Percentiles rank a stretch among this genome's conserved stretches.
Evolutionary conservation across 164 flowering plant genomes (phyloP).

Genomic region (Piper longum): DNA sequence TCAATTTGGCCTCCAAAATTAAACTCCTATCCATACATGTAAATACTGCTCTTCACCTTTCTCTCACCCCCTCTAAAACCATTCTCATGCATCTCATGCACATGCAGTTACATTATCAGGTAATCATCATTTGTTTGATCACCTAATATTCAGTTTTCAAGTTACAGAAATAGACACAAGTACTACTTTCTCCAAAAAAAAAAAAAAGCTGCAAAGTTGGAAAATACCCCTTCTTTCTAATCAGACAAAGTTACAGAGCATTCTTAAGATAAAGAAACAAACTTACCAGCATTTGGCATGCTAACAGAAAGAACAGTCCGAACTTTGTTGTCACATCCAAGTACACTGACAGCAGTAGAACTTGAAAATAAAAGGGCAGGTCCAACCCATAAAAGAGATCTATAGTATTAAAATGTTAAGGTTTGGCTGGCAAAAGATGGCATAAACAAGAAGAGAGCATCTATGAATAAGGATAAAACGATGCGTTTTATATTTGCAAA

Average conservation of each 20-base stretch:
- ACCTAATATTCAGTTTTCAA: no score
- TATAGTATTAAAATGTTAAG: constrained; percentile 65
- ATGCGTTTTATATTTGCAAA: not conserved
- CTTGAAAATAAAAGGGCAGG: constrained; percentile 96
- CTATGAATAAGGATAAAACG: not conserved
- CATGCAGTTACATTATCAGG: no score
- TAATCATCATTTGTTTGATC: no score
- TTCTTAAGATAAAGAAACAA: not conserved
- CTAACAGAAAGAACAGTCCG: constrained; percentile 79
- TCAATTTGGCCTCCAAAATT: no score
- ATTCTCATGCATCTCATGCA: no score
- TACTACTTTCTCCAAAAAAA: no score
- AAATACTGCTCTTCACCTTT: no score
- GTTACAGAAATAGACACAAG: no score
- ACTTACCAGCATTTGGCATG: constrained; percentile 70
- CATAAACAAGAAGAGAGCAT: not conserved
- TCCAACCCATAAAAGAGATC: constrained; percentile 98
- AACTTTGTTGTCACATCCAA: constrained; percentile 97
- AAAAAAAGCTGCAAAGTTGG: no score
- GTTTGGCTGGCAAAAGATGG: not conserved
- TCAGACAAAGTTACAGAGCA: not conserved
- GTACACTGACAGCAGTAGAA: constrained; percentile 62
- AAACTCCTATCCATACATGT: no score
- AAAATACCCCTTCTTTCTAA: no score
- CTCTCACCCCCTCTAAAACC: no score